These are phyloP conservation scores for Moesziomyces antarcticus DNA, from an alignment of 1,284 basidiomycete genomes.

Conservation along the genomic window DNA sequence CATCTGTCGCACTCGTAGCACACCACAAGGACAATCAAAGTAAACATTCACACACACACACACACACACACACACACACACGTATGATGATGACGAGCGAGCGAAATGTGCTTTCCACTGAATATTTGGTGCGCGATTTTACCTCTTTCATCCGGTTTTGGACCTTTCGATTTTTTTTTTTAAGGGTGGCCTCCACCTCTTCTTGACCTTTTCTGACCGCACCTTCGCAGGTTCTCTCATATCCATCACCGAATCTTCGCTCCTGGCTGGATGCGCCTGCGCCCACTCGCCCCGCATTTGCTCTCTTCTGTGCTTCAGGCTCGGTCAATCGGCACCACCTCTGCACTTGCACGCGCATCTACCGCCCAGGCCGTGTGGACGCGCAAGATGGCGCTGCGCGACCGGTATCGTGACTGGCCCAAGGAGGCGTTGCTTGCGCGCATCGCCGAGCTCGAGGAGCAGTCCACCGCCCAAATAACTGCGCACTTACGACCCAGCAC, in stretches of 20 bases:
- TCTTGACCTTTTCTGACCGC: too few relatives aligned
- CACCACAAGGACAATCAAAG: conserved; percentile 17
- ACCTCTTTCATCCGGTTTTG: too few relatives aligned
- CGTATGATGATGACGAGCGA: too few relatives aligned
- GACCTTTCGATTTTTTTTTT: too few relatives aligned
- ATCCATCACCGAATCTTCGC: too few relatives aligned
- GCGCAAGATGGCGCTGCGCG: conserved; percentile 48
- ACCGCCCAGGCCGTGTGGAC: conserved; percentile 17
- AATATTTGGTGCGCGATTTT: too few relatives aligned
- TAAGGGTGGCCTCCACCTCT: too few relatives aligned
- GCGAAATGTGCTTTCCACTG: too few relatives aligned
- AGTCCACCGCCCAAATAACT: conserved; percentile 16
- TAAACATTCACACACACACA: background rate
- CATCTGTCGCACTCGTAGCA: conserved; percentile 66
- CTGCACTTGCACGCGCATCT: background rate
- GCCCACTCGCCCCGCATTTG: too few relatives aligned
- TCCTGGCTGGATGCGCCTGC: too few relatives aligned
- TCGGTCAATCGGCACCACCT: conserved; percentile 4
- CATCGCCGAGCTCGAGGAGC: conserved; percentile 54
- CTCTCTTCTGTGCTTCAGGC: background rate
- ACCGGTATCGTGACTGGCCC: conserved; percentile 49
- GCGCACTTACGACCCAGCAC: conserved; percentile 8
- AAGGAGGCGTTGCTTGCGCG: conserved; percentile 46
- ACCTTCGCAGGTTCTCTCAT: too few relatives aligned
- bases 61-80: background rate